Percentiles rank a stretch among this genome's conserved stretches.
phyloP scores from a whole-genome alignment of 2,329 filamentous ascomycete genomes.

The Diaporthe humulicola region DNA sequence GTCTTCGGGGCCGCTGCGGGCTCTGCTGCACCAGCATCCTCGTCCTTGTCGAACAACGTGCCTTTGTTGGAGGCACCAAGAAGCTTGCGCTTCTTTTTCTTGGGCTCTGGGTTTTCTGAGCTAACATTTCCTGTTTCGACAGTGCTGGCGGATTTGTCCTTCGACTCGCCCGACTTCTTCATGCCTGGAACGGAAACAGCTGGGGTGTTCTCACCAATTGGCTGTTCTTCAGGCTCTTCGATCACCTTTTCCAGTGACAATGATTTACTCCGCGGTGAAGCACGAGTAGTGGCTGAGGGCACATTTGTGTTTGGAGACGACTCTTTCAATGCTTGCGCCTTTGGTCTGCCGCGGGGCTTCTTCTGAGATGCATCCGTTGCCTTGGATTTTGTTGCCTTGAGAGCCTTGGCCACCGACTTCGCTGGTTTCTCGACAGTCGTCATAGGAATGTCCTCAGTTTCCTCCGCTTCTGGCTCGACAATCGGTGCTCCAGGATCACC shows the following conservation, averaged over 20 bases:
- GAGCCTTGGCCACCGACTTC: conserved; percentile 38
- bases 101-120: conserved; percentile 53
- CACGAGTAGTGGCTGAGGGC: conserved; percentile 46
- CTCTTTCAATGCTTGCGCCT: conserved; percentile 59
- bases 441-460: conserved; percentile 23
- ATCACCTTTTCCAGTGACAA: conserved; percentile 54
- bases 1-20: conserved; percentile 36
- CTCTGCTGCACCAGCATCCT: conserved; percentile 67
- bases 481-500: conserved; percentile 36
- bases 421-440: conserved; percentile 21
- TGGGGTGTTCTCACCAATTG: conserved; percentile 51
- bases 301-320: conserved; percentile 62
- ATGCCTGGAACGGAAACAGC: conserved; percentile 45
- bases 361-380: conserved; percentile 45
- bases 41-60: conserved; percentile 77
- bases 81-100: conserved; percentile 81
- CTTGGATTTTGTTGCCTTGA: conserved; percentile 40
- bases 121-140: conserved; percentile 26
- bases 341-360: conserved; percentile 61
- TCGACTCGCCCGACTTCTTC: conserved; percentile 50
- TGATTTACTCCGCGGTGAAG: conserved; percentile 45
- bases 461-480: conserved; percentile 37
- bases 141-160: conserved; percentile 43
- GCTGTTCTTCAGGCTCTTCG: conserved; percentile 51
- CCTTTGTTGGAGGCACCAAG: conserved; percentile 73